Evolutionary conservation across 768 basidiomycete species (phyloP), one percentile per base, ranked within the genome.

Genomic region (Stropharia rugosoannulata): DNA sequence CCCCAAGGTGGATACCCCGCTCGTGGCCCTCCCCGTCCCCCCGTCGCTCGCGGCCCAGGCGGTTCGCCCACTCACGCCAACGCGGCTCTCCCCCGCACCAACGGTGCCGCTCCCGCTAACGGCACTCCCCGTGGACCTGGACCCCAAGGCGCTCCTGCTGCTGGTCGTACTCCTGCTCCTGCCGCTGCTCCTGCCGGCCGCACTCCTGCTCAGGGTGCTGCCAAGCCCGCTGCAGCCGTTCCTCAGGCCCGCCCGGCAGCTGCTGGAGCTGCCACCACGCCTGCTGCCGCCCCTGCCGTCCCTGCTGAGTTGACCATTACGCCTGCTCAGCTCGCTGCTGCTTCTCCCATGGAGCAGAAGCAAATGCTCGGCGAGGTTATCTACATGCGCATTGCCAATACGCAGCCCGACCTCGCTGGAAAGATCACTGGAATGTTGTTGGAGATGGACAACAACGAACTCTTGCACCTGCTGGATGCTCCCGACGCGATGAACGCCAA

Each of bases 391-490:
- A 95, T 98, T 61, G 83, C 80, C 55, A 67, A 74, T 90, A 93
- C 76, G 55, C 88, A 98, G 65, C 93, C 95, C 55, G 95, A 96
- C 18, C 79, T 97, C 68, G 95, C 97, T 61, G 97, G 97, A 58
- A 98, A 98, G 82, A 97, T 98, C 72, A 98, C 95, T 42, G 95
- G 94, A 54, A 98, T 98, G 95, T 80, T 98, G 67, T 84, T 98
- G 61, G 95, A 99, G 84, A 98, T 99, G 96, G 95, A 98, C 73
- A 96, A 96, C 75, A 68, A 80, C 46, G 97, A 98, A 74, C 81
- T 99, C 49, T 76, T 98, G 27, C 88, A 92, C 74, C 83, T 99
- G 48, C 75, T 98, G 64, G 94, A 96, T 58, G 76, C 85, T 52
- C 75, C 78, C 18, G 92, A 93, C 9, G 85, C 95, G 41, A 84